Conservation (phyloP, 2,329 filamentous ascomycete genomes). For the Rhynchosporium graminicola region DNA sequence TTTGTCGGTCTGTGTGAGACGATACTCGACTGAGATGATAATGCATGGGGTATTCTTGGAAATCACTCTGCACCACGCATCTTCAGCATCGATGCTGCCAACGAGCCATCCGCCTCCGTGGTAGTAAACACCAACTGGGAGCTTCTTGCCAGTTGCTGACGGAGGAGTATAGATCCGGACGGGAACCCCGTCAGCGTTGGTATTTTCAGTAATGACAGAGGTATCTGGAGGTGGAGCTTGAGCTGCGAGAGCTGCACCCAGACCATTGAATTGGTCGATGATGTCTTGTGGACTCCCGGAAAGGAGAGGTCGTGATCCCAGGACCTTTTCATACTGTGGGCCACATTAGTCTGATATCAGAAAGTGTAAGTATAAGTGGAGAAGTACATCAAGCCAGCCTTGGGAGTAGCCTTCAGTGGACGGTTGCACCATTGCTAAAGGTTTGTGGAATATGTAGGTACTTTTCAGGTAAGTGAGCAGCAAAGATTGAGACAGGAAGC, state of each 20-base stretch:
- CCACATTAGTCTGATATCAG: neutral
- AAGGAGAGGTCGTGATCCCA: constrained; percentile 28
- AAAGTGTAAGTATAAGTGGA: neutral
- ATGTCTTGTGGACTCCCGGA: constrained; percentile 26
- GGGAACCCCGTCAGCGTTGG: constrained; percentile 25
- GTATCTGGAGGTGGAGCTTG: constrained; percentile 28
- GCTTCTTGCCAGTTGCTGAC: constrained; percentile 19
- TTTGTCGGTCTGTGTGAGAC: constrained; percentile 30
- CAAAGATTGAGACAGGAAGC: neutral
- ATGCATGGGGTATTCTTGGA: constrained; percentile 38
- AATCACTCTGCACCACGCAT: constrained; percentile 41
- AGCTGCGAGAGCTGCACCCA: constrained; percentile 19
- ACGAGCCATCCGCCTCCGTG: constrained; percentile 43
- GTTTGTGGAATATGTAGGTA: neutral
- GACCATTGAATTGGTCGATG: constrained; percentile 23
- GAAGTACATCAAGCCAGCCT: constrained; percentile 33
- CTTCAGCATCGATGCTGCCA: constrained; percentile 43
- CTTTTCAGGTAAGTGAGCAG: neutral
- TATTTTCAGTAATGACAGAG: constrained; percentile 23
- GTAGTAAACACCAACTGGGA: constrained; percentile 42
- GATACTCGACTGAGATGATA: constrained; percentile 42
- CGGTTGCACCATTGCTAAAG: constrained; percentile 18
- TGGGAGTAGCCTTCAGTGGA: constrained; percentile 27
- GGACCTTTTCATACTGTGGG: constrained; percentile 29
- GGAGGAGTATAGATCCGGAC: constrained; percentile 35